Conservation (phyloP, 164 flowering plant genomes). For the Amborella trichopoda region DNA sequence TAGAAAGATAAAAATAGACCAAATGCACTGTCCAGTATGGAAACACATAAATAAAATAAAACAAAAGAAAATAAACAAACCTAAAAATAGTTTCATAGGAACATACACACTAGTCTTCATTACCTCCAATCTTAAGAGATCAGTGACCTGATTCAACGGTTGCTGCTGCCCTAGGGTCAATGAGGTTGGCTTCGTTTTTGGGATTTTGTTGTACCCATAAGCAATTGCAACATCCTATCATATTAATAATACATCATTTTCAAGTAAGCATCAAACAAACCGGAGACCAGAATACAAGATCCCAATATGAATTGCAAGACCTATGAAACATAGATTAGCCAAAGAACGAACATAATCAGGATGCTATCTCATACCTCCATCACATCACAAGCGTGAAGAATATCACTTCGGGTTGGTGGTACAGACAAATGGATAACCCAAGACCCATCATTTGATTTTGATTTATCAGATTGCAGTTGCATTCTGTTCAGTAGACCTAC, state of each 20-base stretch:
- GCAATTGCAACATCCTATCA: conserved; percentile 94
- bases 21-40: not conserved
- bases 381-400: conserved; percentile 96
- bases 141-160: conserved; percentile 55
- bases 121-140: conserved; percentile 83
- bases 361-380: conserved; percentile 60
- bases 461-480: conserved; percentile 62
- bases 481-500: conserved; percentile 55
- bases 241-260: not conserved
- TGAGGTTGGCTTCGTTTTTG: conserved; percentile 48
- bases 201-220: conserved; percentile 66
- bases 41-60: not conserved
- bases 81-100: no score
- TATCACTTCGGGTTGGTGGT: conserved; percentile 95
- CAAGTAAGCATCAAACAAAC: not conserved
- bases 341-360: not conserved
- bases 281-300: no score
- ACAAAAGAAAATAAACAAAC: not conserved
- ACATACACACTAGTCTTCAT: not conserved
- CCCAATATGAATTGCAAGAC: not conserved
- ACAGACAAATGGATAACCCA: conserved; percentile 43
- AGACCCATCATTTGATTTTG: conserved; percentile 25
- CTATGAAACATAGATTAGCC: not conserved
- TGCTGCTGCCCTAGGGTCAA: conserved; percentile 36
- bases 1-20: not conserved